phyloP scores from a whole-genome alignment of 1,139 yeast species.

The Protomyces pachydermus region DNA sequence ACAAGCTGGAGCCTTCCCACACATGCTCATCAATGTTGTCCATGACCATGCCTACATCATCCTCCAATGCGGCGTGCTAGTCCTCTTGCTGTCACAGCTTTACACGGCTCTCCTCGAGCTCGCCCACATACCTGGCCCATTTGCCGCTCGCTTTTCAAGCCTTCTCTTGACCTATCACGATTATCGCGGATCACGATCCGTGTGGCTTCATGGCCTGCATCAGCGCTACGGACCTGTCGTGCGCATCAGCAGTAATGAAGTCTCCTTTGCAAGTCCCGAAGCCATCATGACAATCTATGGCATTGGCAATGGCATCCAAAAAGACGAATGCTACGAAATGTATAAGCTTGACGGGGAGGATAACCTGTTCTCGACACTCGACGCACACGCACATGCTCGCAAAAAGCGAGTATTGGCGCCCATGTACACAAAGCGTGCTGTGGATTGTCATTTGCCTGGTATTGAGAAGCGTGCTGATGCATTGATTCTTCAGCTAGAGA shows the following conservation, averaged over 20 bases:
- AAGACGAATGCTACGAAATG: conserved; percentile 56
- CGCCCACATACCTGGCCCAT: too few relatives aligned
- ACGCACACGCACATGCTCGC: conserved; percentile 48
- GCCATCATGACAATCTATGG: conserved; percentile 55
- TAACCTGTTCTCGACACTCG: conserved; percentile 57
- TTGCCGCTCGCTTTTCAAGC: too few relatives aligned
- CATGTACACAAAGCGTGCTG: conserved; percentile 36
- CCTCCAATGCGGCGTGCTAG: too few relatives aligned
- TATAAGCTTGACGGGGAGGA: conserved; percentile 55
- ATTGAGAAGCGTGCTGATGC: conserved; percentile 38
- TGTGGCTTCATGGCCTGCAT: conserved; percentile 50
- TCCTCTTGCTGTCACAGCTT: too few relatives aligned
- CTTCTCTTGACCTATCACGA: neutral
- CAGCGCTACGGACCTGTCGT: conserved; percentile 56
- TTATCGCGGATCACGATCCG: neutral
- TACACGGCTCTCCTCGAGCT: too few relatives aligned
- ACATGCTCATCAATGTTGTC: too few relatives aligned
- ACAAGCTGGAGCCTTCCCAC: too few relatives aligned
- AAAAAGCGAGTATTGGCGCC: conserved; percentile 38
- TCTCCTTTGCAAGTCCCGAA: conserved; percentile 54
- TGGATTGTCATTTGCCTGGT: conserved; percentile 38
- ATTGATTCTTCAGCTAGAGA: conserved; percentile 31
- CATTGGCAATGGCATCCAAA: conserved; percentile 49
- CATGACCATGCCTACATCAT: too few relatives aligned
- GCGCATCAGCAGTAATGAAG: conserved; percentile 56